Base-by-base conservation (phyloP, 257 asterid species). In the Orobanche coerulescens region DNA sequence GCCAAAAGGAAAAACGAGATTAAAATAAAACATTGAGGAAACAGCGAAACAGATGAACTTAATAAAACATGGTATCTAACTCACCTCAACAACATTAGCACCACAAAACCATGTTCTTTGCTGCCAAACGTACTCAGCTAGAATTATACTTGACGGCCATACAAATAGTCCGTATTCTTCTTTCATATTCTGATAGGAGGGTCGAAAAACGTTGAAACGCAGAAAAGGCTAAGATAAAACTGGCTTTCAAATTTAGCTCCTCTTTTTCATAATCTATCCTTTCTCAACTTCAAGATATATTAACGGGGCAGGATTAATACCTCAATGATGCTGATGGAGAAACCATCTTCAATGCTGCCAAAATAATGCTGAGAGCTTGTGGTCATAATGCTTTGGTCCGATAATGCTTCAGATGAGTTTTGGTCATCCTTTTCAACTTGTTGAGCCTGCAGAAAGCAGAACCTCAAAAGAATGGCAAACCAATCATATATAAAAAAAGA, bases 61-160 rank as follows among this genome's bases (percentile, higher is more conserved):
- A 30, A 54, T 12, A 62, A 37, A 55, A 12, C 4, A 1, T 24
- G 39, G 22, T 10, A 4, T 60, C 24, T 22, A 6, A 37, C 71
- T 69, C 69, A 86, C 98, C 93, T 92, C 96, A 47, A 88, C 81
- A 9, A 92, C 98, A 71, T 71, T 67, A 57, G 83, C 86, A 23
- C 80, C 83, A 18, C 76, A 73, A 79, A 86, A 88, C 75, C 90
- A 90, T 6, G 88, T 69, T 28, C 71, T 78, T 53, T 86, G 88
- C 69, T 88, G 95, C 96, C 95, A 92, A 66, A 92, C 75, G 54
- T 92, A 88, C 84, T 88, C 98, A 0, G 98, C 96, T n/a, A 92
- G 77, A 66, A 92, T 74, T 55, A 81, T 62, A 75, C 98, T 84
- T 58, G 89, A 86, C 3, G 98, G 96, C 98, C 98, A 92, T 61